A percentile compares a stretch with the other conserved stretches of the same genome.
Conservation (phyloP, 2,329 filamentous ascomycete genomes). For the Bipolaris zeicola region DNA sequence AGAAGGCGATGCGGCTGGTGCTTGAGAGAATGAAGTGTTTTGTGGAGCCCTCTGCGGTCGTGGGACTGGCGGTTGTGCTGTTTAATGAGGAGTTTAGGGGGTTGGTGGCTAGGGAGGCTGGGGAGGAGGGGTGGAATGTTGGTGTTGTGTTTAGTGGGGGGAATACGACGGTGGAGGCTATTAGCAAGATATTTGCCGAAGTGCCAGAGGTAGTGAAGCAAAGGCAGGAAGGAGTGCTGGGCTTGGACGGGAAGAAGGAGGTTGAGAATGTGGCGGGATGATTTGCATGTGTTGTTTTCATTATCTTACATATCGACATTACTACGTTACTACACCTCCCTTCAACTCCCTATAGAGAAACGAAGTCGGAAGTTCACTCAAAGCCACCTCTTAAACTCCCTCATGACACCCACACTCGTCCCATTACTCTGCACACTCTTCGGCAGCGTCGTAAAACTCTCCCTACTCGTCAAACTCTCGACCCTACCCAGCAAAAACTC, state of each 20-base stretch:
- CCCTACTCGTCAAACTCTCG: slow-evolving; percentile 55
- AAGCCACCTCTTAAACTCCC: slow-evolving; percentile 16
- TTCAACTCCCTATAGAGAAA: not conserved
- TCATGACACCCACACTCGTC: slow-evolving; percentile 9
- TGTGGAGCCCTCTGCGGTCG: slow-evolving; percentile 85
- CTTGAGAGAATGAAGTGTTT: slow-evolving; percentile 89
- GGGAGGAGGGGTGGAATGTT: slow-evolving; percentile 74
- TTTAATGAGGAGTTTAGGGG: slow-evolving; percentile 79
- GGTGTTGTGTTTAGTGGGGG: slow-evolving; percentile 67
- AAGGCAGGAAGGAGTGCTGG: slow-evolving; percentile 50
- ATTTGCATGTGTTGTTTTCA: not conserved
- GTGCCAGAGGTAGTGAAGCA: slow-evolving; percentile 38
- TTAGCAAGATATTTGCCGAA: slow-evolving; percentile 59
- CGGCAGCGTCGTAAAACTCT: slow-evolving; percentile 38
- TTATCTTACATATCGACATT: not conserved
- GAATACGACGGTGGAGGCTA: slow-evolving; percentile 67
- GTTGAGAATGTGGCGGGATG: slow-evolving; percentile 54
- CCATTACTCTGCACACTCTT: slow-evolving; percentile 10
- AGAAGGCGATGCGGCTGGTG: slow-evolving; percentile 74
- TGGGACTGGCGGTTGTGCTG: slow-evolving; percentile 80
- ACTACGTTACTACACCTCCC: not conserved
- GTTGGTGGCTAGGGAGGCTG: slow-evolving; percentile 72
- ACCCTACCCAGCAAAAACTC: slow-evolving; percentile 78
- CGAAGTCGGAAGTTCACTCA: not conserved
- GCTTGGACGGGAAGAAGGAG: slow-evolving; percentile 47